These are phyloP conservation scores for Zymoseptoria pseudotritici DNA, from an alignment of 2,329 filamentous ascomycete species.

Conservation along the genomic window DNA sequence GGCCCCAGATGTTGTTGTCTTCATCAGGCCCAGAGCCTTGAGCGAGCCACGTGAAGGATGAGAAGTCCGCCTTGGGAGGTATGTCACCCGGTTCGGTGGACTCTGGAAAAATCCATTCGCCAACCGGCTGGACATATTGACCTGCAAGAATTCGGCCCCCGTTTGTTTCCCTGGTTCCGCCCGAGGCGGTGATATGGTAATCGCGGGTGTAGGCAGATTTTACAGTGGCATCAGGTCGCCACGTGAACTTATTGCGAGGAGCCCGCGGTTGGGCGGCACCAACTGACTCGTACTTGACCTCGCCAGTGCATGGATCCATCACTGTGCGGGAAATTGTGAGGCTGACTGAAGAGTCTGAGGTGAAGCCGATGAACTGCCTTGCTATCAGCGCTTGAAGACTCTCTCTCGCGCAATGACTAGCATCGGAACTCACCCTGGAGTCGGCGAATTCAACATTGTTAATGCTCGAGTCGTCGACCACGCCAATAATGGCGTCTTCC, in stretches of 20 bases:
- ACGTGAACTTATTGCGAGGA: neutral
- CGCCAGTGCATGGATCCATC: conserved; percentile 38
- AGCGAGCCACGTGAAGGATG: conserved; percentile 27
- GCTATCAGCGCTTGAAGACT: too few species aligned
- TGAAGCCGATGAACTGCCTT: conserved; percentile 32
- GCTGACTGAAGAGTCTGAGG: conserved; percentile 31
- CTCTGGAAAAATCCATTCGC: conserved; percentile 41
- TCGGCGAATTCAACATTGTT: conserved; percentile 25
- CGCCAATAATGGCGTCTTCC: conserved; percentile 37
- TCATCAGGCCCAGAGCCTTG: conserved; percentile 27
- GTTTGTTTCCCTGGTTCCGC: conserved; percentile 30
- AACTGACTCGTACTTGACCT: conserved; percentile 30
- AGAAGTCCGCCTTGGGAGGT: conserved; percentile 31
- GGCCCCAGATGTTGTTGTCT: conserved; percentile 31
- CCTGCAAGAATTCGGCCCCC: conserved; percentile 32
- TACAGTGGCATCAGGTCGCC: neutral
- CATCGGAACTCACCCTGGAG: conserved; percentile 6
- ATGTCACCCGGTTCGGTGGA: conserved; percentile 31
- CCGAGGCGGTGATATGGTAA: conserved; percentile 28
- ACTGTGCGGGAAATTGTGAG: conserved; percentile 36
- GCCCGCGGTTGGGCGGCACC: conserved; percentile 26
- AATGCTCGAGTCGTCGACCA: conserved; percentile 29
- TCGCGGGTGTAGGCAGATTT: neutral
- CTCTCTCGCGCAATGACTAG: too few species aligned
- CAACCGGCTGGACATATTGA: conserved; percentile 36